Evolutionary conservation across 1,284 basidiomycete species (phyloP).

Genomic region (Anthracocystis setariae): DNA sequence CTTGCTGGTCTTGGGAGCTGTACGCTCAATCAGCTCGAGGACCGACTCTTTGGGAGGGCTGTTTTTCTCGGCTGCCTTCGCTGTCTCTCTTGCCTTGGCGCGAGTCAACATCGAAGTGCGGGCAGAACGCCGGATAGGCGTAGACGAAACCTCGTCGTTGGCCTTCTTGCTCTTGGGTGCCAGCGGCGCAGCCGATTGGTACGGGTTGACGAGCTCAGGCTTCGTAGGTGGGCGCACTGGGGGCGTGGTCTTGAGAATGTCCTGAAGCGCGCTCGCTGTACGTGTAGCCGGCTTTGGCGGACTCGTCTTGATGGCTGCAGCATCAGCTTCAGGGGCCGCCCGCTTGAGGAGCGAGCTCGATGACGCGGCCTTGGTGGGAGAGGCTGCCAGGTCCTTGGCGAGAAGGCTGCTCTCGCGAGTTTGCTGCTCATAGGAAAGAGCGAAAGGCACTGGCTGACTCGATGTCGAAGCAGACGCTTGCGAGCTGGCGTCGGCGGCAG

Average conservation of each 20-base stretch:
- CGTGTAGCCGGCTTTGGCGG: slow-evolving; percentile 37
- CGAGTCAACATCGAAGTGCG: slow-evolving; percentile 47
- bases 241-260: slow-evolving; percentile 52
- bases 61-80: slow-evolving; percentile 28
- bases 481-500: neutral
- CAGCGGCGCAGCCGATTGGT: slow-evolving; percentile 48
- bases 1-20: slow-evolving; percentile 43
- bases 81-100: slow-evolving; percentile 50
- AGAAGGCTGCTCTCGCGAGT: slow-evolving; percentile 36
- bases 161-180: slow-evolving; percentile 21
- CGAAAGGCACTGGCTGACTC: slow-evolving; percentile 31
- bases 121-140: slow-evolving; percentile 30
- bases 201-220: slow-evolving; percentile 61
- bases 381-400: slow-evolving; percentile 26
- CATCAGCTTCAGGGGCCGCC: slow-evolving; percentile 25
- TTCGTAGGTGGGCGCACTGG: slow-evolving; percentile 44
- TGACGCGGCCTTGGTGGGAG: slow-evolving; percentile 1
- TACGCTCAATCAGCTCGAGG: slow-evolving; percentile 58
- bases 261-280: slow-evolving; percentile 52
- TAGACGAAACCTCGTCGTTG: neutral
- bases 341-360: slow-evolving; percentile 29
- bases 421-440: slow-evolving; percentile 28
- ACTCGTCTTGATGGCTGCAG: slow-evolving; percentile 14
- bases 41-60: slow-evolving; percentile 52
- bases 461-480: slow-evolving; percentile 2